Conservation (phyloP, 768 basidiomycete species). For the Cystoderma amianthinum region DNA sequence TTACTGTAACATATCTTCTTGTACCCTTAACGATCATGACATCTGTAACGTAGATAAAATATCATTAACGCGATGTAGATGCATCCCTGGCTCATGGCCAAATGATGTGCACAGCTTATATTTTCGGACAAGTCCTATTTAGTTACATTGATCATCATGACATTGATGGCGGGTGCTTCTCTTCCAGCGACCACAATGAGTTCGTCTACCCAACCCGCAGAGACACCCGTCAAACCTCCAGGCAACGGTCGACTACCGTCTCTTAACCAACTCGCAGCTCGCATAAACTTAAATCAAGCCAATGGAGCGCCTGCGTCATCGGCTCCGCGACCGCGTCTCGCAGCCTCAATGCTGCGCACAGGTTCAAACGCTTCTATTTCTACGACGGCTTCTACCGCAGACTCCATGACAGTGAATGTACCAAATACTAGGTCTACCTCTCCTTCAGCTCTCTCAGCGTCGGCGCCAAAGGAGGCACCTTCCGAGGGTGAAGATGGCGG, state of each 20-base stretch:
- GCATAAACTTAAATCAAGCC: constrained; percentile 46
- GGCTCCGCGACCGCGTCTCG: constrained; percentile 61
- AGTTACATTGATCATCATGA: neutral
- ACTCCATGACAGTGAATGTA: constrained; percentile 62
- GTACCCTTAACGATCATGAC: too few relatives aligned
- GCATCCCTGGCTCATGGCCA: neutral
- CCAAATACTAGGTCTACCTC: constrained; percentile 65
- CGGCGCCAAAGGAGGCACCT: constrained; percentile 36
- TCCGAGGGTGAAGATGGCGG: constrained; percentile 22
- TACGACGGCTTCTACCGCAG: constrained; percentile 42
- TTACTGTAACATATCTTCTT: too few relatives aligned
- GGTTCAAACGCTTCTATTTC: constrained; percentile 48
- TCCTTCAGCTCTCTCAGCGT: constrained; percentile 44
- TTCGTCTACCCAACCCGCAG: constrained; percentile 9
- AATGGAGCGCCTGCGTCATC: constrained; percentile 17
- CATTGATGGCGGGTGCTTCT: constrained; percentile 3
- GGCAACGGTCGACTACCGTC: constrained; percentile 49
- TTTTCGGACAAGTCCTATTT: neutral
- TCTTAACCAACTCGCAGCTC: constrained; percentile 76
- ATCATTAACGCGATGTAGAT: too few relatives aligned
- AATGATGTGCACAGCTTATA: neutral
- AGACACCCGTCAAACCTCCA: constrained; percentile 7
- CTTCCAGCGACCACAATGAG: constrained; percentile 13
- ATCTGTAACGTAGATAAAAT: too few relatives aligned
- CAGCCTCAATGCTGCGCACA: constrained; percentile 67